phyloP scores from a whole-genome alignment of 371 early-diverging fungal genomes.

The Cokeromyces recurvatus region DNA sequence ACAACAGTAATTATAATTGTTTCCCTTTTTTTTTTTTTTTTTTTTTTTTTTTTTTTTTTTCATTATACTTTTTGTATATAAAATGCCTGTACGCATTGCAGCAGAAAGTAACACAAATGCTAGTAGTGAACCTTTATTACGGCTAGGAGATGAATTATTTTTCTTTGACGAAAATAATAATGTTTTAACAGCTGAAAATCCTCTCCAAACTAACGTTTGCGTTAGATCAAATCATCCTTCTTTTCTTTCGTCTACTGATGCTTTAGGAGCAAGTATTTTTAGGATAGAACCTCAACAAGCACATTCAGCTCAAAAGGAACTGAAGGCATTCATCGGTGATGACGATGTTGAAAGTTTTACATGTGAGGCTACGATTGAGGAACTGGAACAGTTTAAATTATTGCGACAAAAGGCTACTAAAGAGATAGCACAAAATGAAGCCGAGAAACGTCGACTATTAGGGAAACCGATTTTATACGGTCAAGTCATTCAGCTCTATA shows the following conservation, averaged over 20 bases:
- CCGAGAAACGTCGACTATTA: conserved; percentile 31
- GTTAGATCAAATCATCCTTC: conserved; percentile 12
- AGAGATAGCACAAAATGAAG: conserved; percentile 35
- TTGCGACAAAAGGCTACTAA: conserved; percentile 25
- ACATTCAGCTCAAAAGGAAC: conserved; percentile 19
- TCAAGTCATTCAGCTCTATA: conserved; percentile 45
- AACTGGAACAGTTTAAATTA: conserved; percentile 19
- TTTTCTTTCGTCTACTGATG: conserved; percentile 16
- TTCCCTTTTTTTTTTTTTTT: too few species aligned
- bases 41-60: too few species aligned
- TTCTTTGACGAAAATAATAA: conserved; percentile 28
- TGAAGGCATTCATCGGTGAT: conserved; percentile 24
- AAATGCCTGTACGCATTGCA: too few species aligned
- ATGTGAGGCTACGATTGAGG: conserved; percentile 23
- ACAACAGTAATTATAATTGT: too few species aligned
- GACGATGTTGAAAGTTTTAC: conserved; percentile 17
- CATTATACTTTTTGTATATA: too few species aligned
- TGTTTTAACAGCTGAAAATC: conserved; percentile 29
- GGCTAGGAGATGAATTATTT: conserved; percentile 32
- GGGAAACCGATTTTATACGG: conserved; percentile 53
- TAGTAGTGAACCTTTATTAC: too few species aligned
- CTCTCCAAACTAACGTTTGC: conserved; percentile 30
- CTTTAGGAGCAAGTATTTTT: conserved; percentile 29
- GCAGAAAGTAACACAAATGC: too few species aligned
- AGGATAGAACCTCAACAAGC: conserved; percentile 34